These are phyloP conservation scores for Leccinum barrowsii DNA, from an alignment of 768 basidiomycete genomes.

Conservation along the genomic window DNA sequence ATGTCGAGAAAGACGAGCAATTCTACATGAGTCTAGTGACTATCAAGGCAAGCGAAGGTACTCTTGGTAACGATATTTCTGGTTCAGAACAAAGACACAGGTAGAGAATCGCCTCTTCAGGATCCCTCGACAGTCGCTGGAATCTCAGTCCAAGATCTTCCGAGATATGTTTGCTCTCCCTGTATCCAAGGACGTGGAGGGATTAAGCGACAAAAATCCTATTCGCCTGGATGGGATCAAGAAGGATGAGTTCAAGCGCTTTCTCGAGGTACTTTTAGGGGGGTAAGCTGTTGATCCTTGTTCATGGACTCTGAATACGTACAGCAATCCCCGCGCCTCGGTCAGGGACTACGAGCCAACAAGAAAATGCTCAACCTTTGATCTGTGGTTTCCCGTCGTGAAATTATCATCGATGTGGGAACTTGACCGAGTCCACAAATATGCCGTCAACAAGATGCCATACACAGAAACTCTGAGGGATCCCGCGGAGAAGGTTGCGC, in stretches of 20 bases:
- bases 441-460: constrained; percentile 30
- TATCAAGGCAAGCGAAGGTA: constrained; percentile 3
- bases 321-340: not conserved
- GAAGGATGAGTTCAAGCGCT: constrained; percentile 23
- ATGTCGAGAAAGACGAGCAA: constrained; percentile 1
- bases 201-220: constrained; percentile 19
- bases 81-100: constrained; percentile 9
- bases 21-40: constrained; percentile 20
- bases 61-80: not conserved
- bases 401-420: constrained; percentile 40
- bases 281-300: constrained; percentile 3
- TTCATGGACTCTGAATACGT: not conserved
- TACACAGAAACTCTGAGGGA: constrained; percentile 4
- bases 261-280: constrained; percentile 24
- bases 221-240: constrained; percentile 22
- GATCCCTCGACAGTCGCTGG: constrained; percentile 22
- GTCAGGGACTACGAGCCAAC: not conserved
- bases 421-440: constrained; percentile 28
- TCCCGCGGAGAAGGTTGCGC: constrained; percentile 26
- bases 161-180: constrained; percentile 26
- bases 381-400: constrained; percentile 38
- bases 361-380: not conserved
- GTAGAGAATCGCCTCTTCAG: constrained; percentile 28
- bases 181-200: constrained; percentile 12
- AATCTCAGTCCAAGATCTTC: constrained; percentile 26